These are phyloP conservation scores for Xylariaceae sp. DNA, from an alignment of 2,329 filamentous ascomycete species.

Conservation along the genomic window DNA sequence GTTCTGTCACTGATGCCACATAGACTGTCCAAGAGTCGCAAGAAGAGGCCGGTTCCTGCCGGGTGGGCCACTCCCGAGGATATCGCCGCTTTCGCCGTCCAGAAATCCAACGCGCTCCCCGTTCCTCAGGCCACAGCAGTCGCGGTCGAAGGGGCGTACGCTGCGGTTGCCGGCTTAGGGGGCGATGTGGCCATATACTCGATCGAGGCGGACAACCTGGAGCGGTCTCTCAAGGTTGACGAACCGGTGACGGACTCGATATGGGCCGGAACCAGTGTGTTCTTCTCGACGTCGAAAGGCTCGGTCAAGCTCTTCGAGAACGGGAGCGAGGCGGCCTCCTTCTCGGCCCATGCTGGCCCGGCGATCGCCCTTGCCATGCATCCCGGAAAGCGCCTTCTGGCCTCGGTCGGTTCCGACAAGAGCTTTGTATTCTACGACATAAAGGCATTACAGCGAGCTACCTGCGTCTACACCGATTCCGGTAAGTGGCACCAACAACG, in stretches of 20 bases:
- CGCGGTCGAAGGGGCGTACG: constrained; percentile 51
- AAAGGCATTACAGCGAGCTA: constrained; percentile 56
- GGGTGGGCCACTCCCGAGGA: constrained; percentile 75
- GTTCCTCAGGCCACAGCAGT: constrained; percentile 44
- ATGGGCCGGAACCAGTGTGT: constrained; percentile 61
- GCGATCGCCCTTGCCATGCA: constrained; percentile 73
- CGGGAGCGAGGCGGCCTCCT: constrained; percentile 59
- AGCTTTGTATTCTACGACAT: constrained; percentile 88
- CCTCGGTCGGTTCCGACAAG: constrained; percentile 85
- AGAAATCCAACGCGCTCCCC: constrained; percentile 37
- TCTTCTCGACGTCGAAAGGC: constrained; percentile 69
- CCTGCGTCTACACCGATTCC: constrained; percentile 71
- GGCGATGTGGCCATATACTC: constrained; percentile 72
- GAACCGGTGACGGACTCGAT: constrained; percentile 59
- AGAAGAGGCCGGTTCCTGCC: constrained; percentile 79
- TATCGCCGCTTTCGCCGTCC: constrained; percentile 45
- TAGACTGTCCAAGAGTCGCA: constrained; percentile 79
- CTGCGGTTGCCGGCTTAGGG: constrained; percentile 66
- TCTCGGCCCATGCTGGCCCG: constrained; percentile 76
- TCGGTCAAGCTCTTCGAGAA: constrained; percentile 72
- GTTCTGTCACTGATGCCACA: too few relatives aligned
- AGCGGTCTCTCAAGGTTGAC: constrained; percentile 59
- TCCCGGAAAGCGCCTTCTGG: constrained; percentile 73
- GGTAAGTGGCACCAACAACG: too few relatives aligned
- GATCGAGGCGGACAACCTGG: constrained; percentile 56